A percentile compares a stretch with the other conserved stretches of the same genome.
Evolutionary conservation across 495 filamentous ascomycete species (phyloP).

Genomic region (Talaromyces trachyspermus): DNA sequence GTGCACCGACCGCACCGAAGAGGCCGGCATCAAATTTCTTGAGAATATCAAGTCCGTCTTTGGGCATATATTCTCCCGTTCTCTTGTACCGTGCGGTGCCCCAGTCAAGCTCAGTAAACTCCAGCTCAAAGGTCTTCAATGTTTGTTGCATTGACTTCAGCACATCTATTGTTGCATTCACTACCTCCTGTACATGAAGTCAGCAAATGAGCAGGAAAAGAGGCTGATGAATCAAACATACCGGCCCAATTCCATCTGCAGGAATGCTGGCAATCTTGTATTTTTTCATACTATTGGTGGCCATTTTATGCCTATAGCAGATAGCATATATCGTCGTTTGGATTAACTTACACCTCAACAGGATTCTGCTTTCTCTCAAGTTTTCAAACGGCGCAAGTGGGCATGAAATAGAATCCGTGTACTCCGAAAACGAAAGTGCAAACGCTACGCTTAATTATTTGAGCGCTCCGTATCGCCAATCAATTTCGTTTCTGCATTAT

Average conservation of each 20-base stretch:
- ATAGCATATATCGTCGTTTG: no score
- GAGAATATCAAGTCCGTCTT: constrained; percentile 42
- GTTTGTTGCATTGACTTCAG: constrained; percentile 35
- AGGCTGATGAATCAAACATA: constrained; percentile 22
- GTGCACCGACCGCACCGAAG: constrained; percentile 50
- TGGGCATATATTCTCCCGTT: constrained; percentile 47
- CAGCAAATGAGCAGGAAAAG: background rate
- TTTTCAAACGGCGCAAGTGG: no score
- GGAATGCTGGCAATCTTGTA: constrained; percentile 46
- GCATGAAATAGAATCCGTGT: no score
- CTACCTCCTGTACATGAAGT: background rate
- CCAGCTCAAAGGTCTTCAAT: constrained; percentile 38
- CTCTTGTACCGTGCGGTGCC: constrained; percentile 46
- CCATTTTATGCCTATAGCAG: no score
- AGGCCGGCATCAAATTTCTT: constrained; percentile 49
- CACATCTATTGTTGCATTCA: constrained; percentile 27
- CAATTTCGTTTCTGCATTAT: no score
- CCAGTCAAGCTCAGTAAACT: constrained; percentile 46
- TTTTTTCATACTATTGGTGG: background rate
- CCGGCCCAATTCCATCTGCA: constrained; percentile 46
- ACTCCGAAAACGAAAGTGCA: no score
- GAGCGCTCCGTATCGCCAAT: no score
- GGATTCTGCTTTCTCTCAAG: no score
- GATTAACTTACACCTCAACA: no score
- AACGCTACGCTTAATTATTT: no score